Percentiles rank a stretch among this genome's conserved stretches.
Conservation (phyloP, 805 yeast species). For the Metschnikowia arizonensis region DNA sequence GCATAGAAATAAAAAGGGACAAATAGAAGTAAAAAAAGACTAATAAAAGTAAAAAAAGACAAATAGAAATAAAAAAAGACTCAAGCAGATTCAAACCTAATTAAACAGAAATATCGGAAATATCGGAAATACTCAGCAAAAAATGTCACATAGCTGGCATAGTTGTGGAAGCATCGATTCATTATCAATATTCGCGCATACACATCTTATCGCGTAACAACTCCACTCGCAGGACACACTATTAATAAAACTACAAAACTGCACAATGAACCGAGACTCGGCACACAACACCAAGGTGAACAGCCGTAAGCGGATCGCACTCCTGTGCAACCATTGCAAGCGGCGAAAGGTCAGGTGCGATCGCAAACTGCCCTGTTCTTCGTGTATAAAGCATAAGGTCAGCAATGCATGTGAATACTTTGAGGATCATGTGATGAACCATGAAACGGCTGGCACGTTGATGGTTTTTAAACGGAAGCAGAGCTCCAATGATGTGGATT, state of each 20-base stretch:
- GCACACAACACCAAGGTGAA: not conserved
- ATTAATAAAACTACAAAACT: not conserved
- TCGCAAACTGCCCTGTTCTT: slow-evolving; percentile 31
- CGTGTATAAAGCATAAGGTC: slow-evolving; percentile 28
- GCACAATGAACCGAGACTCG: slow-evolving; percentile 1
- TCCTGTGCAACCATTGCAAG: slow-evolving; percentile 35
- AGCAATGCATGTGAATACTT: slow-evolving; percentile 24
- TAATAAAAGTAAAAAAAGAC: too few relatives aligned
- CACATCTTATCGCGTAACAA: not conserved
- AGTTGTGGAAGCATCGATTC: not conserved
- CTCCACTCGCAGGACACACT: not conserved
- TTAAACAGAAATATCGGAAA: too few relatives aligned
- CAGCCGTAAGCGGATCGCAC: slow-evolving; percentile 18
- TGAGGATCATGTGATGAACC: slow-evolving; percentile 14
- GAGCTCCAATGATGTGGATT: not conserved
- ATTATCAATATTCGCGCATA: not conserved
- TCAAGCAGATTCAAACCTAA: too few relatives aligned
- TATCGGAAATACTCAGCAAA: too few relatives aligned
- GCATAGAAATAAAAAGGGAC: too few relatives aligned
- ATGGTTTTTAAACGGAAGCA: slow-evolving; percentile 4
- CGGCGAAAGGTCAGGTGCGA: slow-evolving; percentile 38
- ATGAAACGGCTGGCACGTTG: slow-evolving; percentile 5
- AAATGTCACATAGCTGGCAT: not conserved
- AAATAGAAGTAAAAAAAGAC: too few relatives aligned
- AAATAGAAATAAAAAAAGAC: too few relatives aligned